Conservation (phyloP, 2,329 filamentous ascomycete species). For the Leptodontidium sp. region DNA sequence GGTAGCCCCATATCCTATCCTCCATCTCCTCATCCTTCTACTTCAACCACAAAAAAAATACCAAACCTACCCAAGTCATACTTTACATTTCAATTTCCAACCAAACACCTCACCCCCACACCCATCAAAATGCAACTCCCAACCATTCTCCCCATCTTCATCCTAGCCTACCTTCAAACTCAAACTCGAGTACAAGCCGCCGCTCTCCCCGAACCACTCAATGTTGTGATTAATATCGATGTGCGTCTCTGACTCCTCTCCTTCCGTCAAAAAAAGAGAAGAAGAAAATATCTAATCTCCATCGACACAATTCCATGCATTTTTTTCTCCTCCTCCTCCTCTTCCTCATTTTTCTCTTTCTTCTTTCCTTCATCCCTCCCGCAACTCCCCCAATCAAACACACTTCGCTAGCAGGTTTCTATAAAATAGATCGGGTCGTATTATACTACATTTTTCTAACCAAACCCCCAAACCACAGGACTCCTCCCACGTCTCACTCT, state of each 20-base stretch:
- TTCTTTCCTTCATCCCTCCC: neutral
- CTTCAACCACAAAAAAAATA: no score
- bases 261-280: no score
- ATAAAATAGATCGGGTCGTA: no score
- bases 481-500: neutral
- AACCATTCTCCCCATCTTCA: neutral
- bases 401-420: no score
- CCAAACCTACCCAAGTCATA: no score
- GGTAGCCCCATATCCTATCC: no score
- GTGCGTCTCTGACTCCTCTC: neutral
- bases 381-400: no score
- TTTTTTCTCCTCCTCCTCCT: no score
- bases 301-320: no score
- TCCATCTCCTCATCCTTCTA: no score
- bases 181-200: neutral
- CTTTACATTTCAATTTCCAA: neutral
- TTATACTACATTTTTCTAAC: neutral
- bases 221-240: neutral
- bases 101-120: neutral
- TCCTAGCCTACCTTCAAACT: neutral
- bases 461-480: neutral
- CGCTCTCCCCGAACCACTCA: neutral
- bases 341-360: no score
- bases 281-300: no score
- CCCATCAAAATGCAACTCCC: neutral